Base-by-base conservation (phyloP, 2,329 filamentous ascomycete species). In the Diaporthe helianthi region DNA sequence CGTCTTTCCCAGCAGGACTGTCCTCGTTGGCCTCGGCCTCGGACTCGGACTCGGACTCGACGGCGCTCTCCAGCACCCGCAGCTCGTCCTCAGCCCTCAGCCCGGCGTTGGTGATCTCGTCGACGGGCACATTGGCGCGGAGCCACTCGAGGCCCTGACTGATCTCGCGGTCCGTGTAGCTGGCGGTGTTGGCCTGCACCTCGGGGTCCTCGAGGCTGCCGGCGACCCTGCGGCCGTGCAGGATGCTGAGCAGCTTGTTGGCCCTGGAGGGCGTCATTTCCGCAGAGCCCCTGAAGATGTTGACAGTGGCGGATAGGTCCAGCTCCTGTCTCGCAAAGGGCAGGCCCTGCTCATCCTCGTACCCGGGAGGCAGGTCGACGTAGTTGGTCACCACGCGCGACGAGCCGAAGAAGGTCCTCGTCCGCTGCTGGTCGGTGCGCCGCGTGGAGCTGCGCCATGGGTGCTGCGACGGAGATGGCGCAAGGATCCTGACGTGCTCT, bases 41-140 rank as follows among this genome's bases (percentile, higher is more conserved):
- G n/a, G n/a, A n/a, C n/a, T n/a, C n/a, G n/a, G n/a, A n/a, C n/a
- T n/a, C n/a, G 72, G 69, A 36, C 52, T 71, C 67, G 73, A 71
- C 29, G 67, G 68, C 58, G 72, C 70, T 58, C 71, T 89, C 87
- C 72, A 90, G 77, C 69, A 81, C 80, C 24, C 80, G 81, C 63
- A 91, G 82, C 78, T 91, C 89, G 68, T 90, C 86, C 78, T 91
- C 88, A 17, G 88, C 89, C 60, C 88, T 82, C 64, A 89, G 78
- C 1, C 87, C 87, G 2, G 88, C 88, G 73, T 88, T 90, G 73
- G 85, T 78, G 33, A 89, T 78, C 76, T 91, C 89, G 70, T 91
- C 84, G 3, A 91, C 86, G 0, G 84, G 83, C 1, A 87, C 81
- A 53, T 81, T 81, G 24, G 81, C 78, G 63, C 89, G 84, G 51